Percentiles rank a stretch among this genome's conserved stretches.
Conservation (phyloP, 441 rosid genomes). For the Adansonia gregorii region DNA sequence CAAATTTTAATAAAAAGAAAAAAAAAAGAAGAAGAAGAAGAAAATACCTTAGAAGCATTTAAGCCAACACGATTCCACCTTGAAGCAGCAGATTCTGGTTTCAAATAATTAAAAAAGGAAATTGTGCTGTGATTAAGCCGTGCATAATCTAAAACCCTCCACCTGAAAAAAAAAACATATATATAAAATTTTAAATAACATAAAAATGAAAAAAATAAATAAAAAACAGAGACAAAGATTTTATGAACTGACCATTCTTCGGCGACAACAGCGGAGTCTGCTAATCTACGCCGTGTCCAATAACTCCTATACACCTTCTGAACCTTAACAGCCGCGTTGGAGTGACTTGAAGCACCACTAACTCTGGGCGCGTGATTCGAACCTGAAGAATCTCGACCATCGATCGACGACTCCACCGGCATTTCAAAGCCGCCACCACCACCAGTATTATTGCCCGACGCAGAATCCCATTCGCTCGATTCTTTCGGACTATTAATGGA, state of each 20-base stretch:
- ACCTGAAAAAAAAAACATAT: conserved; percentile 47
- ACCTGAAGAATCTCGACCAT: conserved; percentile 21
- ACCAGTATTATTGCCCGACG: neutral
- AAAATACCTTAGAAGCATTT: conserved; percentile 80
- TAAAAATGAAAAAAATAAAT: too few species aligned
- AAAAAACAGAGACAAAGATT: neutral
- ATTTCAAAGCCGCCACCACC: conserved; percentile 13
- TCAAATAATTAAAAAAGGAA: conserved; percentile 68
- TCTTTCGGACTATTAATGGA: conserved; percentile 9
- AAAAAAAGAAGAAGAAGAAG: neutral
- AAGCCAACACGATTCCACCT: conserved; percentile 74
- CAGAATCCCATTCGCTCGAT: neutral
- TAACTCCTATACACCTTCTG: conserved; percentile 92
- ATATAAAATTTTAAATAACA: neutral
- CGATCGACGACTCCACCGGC: conserved; percentile 22
- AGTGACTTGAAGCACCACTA: conserved; percentile 4
- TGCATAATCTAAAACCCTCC: conserved; percentile 86
- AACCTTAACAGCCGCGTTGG: conserved; percentile 61
- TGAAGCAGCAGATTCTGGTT: conserved; percentile 73
- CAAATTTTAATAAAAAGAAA: neutral
- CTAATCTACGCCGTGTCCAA: conserved; percentile 86
- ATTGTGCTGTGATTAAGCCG: conserved; percentile 76
- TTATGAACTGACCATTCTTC: conserved; percentile 74
- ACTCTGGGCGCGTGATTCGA: conserved; percentile 16
- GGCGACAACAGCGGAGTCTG: conserved; percentile 88